Evolutionary conservation across 306 rosid genomes (phyloP), one percentile per base, ranked within the genome.

Genomic region (Glycine tomentella): DNA sequence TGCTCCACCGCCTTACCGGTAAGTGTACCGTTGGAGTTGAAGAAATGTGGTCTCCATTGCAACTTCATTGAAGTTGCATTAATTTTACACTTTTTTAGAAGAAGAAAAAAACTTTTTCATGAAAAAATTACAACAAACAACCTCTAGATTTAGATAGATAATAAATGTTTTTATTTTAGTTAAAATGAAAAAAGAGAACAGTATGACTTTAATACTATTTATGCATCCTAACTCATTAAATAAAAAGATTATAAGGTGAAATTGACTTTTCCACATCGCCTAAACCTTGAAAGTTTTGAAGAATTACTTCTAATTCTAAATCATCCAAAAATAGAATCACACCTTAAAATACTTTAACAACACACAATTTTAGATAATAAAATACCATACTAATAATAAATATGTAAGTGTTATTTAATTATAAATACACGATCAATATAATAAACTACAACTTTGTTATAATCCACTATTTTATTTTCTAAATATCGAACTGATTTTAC

Each of bases 21-120:
- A 76, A 48, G 7, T 7, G 66, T 66, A 66, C 81, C 74, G 74
- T 77, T 77, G 65, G 44, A 42, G 9, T 6, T 42, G 0, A 42
- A 42, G 46, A 42, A 58, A 16, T n/a, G 4, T 8, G 25, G 10
- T 65, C 50, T 65, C 50, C 13, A 14, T 14, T 66, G 11, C 25
- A 38, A 64, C 5, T 64, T 9, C n/a, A 5, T 38, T 25, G 31
- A 25, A 0, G 25, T 36, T 40, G 31, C 51, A 8, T 40, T n/a
- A 3, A 13, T 36, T 6, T 64, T 33, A 36, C 20, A 5, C 13
- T 1, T 25, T 25, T 25, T 25, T 25, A 25, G 31, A 25, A 25
- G 31, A 25, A 25, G 2, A 25, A 25, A 25, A 25, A 25, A 25
- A 20, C 25, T 1, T 25, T 25, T 25, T 25, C 61, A 4, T 10